Evolutionary conservation across 2,329 filamentous ascomycete genomes (phyloP), one percentile per base, ranked within the genome.

Genomic region (Colletotrichum karsti): DNA sequence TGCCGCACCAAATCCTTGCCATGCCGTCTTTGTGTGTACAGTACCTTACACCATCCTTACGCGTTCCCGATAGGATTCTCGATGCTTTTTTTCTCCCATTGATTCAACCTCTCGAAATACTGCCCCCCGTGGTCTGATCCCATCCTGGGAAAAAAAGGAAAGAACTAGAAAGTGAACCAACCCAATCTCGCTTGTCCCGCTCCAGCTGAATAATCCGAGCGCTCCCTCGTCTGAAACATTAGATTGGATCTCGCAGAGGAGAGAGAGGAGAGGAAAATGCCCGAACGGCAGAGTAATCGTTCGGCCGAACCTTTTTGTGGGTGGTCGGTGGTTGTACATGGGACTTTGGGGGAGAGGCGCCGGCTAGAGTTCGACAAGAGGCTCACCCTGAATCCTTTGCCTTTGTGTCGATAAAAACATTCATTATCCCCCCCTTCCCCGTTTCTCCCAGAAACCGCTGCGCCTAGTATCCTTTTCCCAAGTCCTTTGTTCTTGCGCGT

Each of bases 201-300:
- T 8, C 39, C 35, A 28, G 54, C 59, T 63, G 35, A 53, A 48
- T 30, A 64, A 67, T 54, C 64, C 42, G 59, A 67, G 64, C 64
- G 58, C n/a, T 48, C 39, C 41, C 59, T 53, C 59, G 53, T 67
- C 59, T 67, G 64, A 67, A 67, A 64, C 64, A 58, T 67, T 64
- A 51, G 51, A 58, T 63, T 67, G 37, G 51, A 18, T 22, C 26
- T 46, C 22, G 33, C 10, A 35, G 33, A 35, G 33, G 33, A 53
- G 33, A 53, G 50, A n/a, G n/a, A n/a, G n/a, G n/a, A n/a, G n/a
- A n/a, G n/a, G n/a, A 20, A 53, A 37, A 53, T 35, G 44, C 26
- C 46, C 46, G 46, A 50, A 50, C 26, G 24, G 46, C 46, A 50
- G 18, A 15, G 26, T 56, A 42, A 28, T 5, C 41, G 20, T 41